Conservation (phyloP, 805 yeast species). For the Candida endomychidarum region DNA sequence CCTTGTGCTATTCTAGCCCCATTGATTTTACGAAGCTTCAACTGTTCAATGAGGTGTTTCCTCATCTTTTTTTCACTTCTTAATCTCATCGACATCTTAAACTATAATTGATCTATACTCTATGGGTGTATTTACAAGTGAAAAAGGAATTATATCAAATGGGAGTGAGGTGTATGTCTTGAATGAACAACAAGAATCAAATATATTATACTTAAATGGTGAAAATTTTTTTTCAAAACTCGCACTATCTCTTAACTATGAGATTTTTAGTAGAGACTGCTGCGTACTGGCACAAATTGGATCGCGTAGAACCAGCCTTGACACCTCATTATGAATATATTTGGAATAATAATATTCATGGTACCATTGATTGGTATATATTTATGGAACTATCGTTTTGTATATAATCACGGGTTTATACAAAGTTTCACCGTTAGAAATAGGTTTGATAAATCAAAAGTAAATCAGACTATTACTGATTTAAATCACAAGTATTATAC, state of each 20-base stretch:
- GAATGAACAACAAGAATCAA: neutral
- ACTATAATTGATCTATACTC: neutral
- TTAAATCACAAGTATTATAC: constrained; percentile 17
- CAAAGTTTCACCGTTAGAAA: constrained; percentile 15
- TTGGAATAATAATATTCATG: constrained; percentile 5
- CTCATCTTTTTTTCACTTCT: constrained; percentile 49
- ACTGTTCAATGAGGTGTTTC: constrained; percentile 45
- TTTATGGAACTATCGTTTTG: constrained; percentile 7
- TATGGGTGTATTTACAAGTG: neutral
- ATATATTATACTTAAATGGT: neutral
- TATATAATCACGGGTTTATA: constrained; percentile 18
- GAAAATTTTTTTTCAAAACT: neutral
- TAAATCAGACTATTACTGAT: constrained; percentile 16
- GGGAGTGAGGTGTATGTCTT: neutral
- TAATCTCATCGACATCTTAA: constrained; percentile 27
- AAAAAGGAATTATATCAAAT: neutral
- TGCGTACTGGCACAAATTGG: neutral
- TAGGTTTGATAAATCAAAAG: constrained; percentile 18
- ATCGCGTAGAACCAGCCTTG: neutral
- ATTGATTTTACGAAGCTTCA: constrained; percentile 40
- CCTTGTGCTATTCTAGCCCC: constrained; percentile 46
- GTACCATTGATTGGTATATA: constrained; percentile 2
- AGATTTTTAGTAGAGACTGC: neutral
- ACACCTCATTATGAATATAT: constrained; percentile 1
- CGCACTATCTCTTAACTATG: constrained; percentile 1